Evolutionary conservation across 2,329 filamentous ascomycete species (phyloP).

Genomic region (Aspergillus ruber): DNA sequence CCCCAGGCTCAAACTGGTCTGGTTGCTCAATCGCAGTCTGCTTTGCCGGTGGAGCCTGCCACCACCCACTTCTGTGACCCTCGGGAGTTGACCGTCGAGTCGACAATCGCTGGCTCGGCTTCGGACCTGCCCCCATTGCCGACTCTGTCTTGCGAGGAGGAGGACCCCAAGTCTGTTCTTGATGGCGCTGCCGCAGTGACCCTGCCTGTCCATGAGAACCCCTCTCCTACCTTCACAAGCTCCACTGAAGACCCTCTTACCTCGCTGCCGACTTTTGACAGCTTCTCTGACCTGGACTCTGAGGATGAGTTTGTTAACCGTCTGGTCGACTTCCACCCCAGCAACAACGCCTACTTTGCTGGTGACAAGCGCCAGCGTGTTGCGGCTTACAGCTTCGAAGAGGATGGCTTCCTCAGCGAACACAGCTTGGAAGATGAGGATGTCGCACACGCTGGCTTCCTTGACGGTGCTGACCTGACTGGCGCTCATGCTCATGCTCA

Average conservation of each 20-base stretch:
- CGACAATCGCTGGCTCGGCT: slow-evolving; percentile 39
- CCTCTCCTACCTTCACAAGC: slow-evolving; percentile 34
- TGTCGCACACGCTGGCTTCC: slow-evolving; percentile 56
- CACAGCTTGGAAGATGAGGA: slow-evolving; percentile 68
- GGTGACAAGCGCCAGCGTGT: slow-evolving; percentile 67
- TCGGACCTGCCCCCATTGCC: slow-evolving; percentile 57
- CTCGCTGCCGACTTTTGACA: slow-evolving; percentile 70
- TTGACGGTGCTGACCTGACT: slow-evolving; percentile 42
- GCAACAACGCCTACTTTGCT: slow-evolving; percentile 54
- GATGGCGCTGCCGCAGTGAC: slow-evolving; percentile 29
- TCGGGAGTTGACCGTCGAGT: slow-evolving; percentile 71
- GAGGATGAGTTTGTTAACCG: slow-evolving; percentile 78
- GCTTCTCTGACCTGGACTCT: slow-evolving; percentile 81
- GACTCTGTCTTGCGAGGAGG: slow-evolving; percentile 45
- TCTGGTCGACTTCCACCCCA: slow-evolving; percentile 62
- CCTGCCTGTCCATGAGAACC: slow-evolving; percentile 31
- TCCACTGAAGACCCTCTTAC: slow-evolving; percentile 45
- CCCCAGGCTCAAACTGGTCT: slow-evolving; percentile 35
- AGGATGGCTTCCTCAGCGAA: slow-evolving; percentile 71
- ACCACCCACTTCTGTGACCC: slow-evolving; percentile 88
- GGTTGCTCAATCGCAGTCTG: slow-evolving; percentile 59
- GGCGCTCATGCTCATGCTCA: slow-evolving; percentile 15
- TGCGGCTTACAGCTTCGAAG: slow-evolving; percentile 63
- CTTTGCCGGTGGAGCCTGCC: slow-evolving; percentile 53
- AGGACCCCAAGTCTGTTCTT: slow-evolving; percentile 31